phyloP scores from a whole-genome alignment of 2,329 filamentous ascomycete species.

The Paecilomyces niveus region DNA sequence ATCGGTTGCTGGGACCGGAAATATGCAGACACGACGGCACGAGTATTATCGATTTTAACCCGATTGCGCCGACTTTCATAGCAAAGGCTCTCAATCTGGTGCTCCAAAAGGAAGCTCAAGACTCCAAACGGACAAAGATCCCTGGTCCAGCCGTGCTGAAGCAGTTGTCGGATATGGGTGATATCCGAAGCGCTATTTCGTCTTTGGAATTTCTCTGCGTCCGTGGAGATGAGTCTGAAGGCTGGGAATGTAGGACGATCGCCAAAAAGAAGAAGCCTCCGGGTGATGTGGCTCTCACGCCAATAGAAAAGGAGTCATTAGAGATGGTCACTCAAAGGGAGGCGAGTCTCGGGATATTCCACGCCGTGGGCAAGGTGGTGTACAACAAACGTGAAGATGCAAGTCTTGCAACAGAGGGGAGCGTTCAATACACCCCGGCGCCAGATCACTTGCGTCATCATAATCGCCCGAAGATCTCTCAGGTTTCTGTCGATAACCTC shows the following conservation, averaged over 20 bases:
- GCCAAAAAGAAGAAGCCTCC: conserved; percentile 56
- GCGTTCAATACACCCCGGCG: conserved; percentile 47
- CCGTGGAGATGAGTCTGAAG: conserved; percentile 65
- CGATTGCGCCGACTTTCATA: conserved; percentile 78
- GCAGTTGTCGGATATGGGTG: conserved; percentile 75
- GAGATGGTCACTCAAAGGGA: conserved; percentile 80
- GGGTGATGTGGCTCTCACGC: conserved; percentile 50
- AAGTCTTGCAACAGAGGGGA: conserved; percentile 24
- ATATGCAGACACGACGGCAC: conserved; percentile 75
- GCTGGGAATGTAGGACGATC: conserved; percentile 67
- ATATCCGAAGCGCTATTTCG: conserved; percentile 86
- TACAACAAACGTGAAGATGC: conserved; percentile 81
- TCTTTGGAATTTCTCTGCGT: conserved; percentile 88
- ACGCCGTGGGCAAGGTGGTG: conserved; percentile 89
- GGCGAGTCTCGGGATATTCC: conserved; percentile 86
- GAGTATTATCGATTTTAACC: conserved; percentile 83
- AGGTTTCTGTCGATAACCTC: conserved; percentile 66
- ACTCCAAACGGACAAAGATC: conserved; percentile 66
- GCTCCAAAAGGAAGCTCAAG: conserved; percentile 75
- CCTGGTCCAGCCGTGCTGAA: conserved; percentile 75
- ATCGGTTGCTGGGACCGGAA: conserved; percentile 79
- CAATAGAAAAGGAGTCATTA: conserved; percentile 70
- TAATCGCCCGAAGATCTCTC: conserved; percentile 54
- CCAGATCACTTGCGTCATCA: conserved; percentile 53
- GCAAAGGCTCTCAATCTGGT: conserved; percentile 76